Base-by-base conservation (phyloP, 805 yeast species). In the Metschnikowia koreensis region DNA sequence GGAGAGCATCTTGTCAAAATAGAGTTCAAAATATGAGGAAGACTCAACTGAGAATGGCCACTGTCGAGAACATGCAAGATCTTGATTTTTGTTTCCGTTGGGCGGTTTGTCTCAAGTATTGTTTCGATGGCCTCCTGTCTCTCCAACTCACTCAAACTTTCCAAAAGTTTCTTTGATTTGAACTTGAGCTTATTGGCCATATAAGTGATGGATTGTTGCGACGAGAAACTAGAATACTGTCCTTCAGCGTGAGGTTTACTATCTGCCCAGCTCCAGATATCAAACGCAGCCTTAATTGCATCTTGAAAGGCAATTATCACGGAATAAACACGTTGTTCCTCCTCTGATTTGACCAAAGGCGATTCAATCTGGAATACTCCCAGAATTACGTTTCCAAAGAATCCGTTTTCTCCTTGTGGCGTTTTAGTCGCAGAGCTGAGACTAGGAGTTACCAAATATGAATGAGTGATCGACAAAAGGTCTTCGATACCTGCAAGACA, bases 1-100 rank as follows among this genome's bases (percentile, higher is more conserved):
- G 77, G 74, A 31, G 65, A 61, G 48, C 81, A 71, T 52, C 86
- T 70, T 9, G 82, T 70, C 22, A 67, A 63, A 33, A 86, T 73
- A 0, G 88, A 73, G 51, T 80, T 75, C 57, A 89, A 73, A 5
- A 91, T 69, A 58, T 81, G 78, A 0, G 96, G 92, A 12, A 90
- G 70, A 0, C 96, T 87, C 6, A 81, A 60, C 51, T 83, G 87
- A 0, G 96, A 87, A 56, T 88, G 81, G 7, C 96, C 87, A 0
- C 94, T 93, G 68, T 92, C 97, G 45, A 92, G 69, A 2, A 87
- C 84, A 64, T 88, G 90, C n/a, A 89, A 66, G 1, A 89, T 62
- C 57, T 84, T 86, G 59, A 83, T 78, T 27, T 61, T 63, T 8
- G 65, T 37, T 0, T 55, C 49, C 11, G 50, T 44, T 5, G 41